phyloP scores from a whole-genome alignment of 139 green algal species.

The Raphidocelis subcapitata region DNA sequence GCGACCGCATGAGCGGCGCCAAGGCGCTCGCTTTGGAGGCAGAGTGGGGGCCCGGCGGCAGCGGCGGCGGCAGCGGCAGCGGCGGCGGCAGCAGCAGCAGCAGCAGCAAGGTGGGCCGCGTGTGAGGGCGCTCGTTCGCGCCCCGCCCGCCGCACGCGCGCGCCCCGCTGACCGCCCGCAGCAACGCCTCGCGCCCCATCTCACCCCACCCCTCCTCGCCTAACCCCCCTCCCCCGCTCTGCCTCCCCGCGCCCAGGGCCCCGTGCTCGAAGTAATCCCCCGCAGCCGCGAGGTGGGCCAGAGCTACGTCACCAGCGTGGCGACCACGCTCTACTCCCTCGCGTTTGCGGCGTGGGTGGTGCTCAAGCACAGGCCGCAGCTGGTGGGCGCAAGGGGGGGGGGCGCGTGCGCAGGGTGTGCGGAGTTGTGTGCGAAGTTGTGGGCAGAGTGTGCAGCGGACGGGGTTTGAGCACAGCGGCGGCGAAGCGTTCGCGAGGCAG shows the following conservation, averaged over 20 bases:
- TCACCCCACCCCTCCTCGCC: no score
- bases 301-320: constrained; percentile 69
- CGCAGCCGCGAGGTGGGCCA: constrained; percentile 86
- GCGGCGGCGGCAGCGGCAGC: no score
- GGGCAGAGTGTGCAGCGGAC: not conserved
- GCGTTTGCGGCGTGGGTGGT: constrained; percentile 44
- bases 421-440: not conserved
- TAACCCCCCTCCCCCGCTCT: no score
- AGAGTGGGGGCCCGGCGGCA: not conserved
- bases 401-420: not conserved
- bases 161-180: no score
- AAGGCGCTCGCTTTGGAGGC: constrained; percentile 57
- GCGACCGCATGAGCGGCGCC: constrained; percentile 62
- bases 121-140: not conserved
- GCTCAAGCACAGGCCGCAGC: constrained; percentile 29
- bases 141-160: no score
- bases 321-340: constrained; percentile 63
- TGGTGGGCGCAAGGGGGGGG: constrained; percentile 41
- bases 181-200: no score
- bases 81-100: no score
- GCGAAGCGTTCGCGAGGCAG: no score
- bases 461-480: no score
- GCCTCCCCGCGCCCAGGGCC: no score
- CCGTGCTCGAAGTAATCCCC: constrained; percentile 48
- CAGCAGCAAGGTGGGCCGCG: constrained; percentile 1